Conservation (phyloP, 371 early-diverging fungal genomes). For the Zancudomyces culisetae region DNA sequence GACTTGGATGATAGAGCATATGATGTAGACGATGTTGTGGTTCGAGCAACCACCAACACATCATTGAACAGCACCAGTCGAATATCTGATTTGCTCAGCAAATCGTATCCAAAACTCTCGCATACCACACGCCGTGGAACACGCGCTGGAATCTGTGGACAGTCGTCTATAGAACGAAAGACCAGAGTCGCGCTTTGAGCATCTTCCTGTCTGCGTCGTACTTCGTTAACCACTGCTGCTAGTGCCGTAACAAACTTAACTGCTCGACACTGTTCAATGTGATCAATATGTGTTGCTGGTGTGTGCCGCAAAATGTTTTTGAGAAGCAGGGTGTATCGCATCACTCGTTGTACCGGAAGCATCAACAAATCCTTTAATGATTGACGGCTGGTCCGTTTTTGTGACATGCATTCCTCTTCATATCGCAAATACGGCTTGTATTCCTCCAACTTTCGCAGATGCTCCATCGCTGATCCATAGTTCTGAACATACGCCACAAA, state of each 20-base stretch:
- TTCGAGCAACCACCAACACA: conserved; percentile 18
- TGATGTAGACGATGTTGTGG: conserved; percentile 10
- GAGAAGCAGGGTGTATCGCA: conserved; percentile 40
- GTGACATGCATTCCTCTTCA: conserved; percentile 20
- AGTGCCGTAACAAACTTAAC: conserved; percentile 35
- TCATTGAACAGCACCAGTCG: conserved; percentile 19
- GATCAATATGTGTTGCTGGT: conserved; percentile 38
- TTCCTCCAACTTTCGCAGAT: conserved; percentile 20
- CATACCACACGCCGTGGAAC: conserved; percentile 11
- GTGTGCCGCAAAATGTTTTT: conserved; percentile 47
- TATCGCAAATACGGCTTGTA: conserved; percentile 22
- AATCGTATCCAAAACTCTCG: conserved; percentile 17
- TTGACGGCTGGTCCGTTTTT: conserved; percentile 24
- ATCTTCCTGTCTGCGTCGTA: conserved; percentile 39
- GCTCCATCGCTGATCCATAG: conserved; percentile 19
- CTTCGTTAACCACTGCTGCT: conserved; percentile 46
- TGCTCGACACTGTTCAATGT: conserved; percentile 31
- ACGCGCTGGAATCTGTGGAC: conserved; percentile 14
- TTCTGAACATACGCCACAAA: conserved; percentile 23
- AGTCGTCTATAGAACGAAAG: conserved; percentile 11
- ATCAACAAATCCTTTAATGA: conserved; percentile 37
- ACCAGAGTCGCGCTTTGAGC: conserved; percentile 10
- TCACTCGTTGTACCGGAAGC: conserved; percentile 46
- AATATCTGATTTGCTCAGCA: conserved; percentile 17
- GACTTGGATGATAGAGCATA: neutral